Evolutionary conservation across 805 yeast genomes (phyloP), one percentile per base, ranked within the genome.

Genomic region (Wickerhamiella alocasiicola): DNA sequence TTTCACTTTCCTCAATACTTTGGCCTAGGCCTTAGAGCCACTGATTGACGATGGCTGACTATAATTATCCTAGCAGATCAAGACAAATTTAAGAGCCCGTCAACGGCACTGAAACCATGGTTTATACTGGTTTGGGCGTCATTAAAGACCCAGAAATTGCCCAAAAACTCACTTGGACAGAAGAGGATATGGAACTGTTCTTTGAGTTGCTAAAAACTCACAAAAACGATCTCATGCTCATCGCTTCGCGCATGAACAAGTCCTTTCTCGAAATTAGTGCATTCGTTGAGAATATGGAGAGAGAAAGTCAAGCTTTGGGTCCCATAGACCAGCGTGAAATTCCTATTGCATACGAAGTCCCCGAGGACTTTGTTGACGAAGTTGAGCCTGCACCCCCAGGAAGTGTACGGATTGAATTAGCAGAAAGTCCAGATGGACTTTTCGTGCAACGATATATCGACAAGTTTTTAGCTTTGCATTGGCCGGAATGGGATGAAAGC

Each of bases 211-310:
- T 36, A 2, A n/a, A 15, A 16, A 27, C 39, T 3, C 12, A 16
- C 17, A 17, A 15, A 20, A 6, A 17, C 15, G 39, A 36, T 15
- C 32, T 25, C 9, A n/a, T 7, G 7, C 27, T 12, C 19, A 19
- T 36, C 18, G 31, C 39, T 3, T 12, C 12, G 11, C 25, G 19
- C 12, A 11, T 36, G 26, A 20, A 20, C 31, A 36, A 25, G 9
- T 27, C 39, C 9, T 36, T 13, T 9, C 20, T 36, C 24, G 32
- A 27, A 18, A 21, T 36, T 16, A 27, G 27, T 19, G 39, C 39
- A n/a, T 9, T 17, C n/a, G 11, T 9, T n/a, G 18, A 20, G 19
- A 15, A 36, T 19, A 15, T 36, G 7, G 39, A 36, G 4, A 11
- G 13, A 2, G 16, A n/a, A 6, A 29, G 30, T 6, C 17, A 17